Conservation (phyloP, 129 eudicot genomes). For the Kitagawia praeruptora region DNA sequence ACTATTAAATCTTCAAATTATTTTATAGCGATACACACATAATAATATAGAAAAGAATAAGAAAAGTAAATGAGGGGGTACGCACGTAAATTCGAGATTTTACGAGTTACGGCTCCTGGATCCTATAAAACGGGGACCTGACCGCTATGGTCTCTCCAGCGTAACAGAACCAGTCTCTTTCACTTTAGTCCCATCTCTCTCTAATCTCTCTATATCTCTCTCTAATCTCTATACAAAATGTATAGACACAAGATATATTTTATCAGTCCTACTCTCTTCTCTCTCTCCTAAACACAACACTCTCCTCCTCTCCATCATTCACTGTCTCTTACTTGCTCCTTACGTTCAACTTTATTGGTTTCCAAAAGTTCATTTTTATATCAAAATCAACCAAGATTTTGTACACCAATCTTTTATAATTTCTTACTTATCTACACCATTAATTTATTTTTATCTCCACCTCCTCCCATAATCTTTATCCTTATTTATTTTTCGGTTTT, state of each 20-base stretch:
- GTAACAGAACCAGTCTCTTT: slow-evolving; percentile 13
- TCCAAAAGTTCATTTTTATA: no score
- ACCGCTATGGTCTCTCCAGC: slow-evolving; percentile 25
- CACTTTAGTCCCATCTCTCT: background rate
- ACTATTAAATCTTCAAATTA: no score
- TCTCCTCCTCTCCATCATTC: background rate
- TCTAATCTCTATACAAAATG: background rate
- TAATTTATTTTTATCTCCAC: background rate
- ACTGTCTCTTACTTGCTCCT: background rate
- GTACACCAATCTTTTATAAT: background rate
- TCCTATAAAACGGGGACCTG: slow-evolving; percentile 61
- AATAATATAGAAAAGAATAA: background rate
- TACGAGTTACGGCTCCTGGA: slow-evolving; percentile 33
- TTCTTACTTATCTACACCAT: background rate
- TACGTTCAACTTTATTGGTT: background rate
- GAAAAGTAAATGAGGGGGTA: background rate
- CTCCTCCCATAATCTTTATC: background rate
- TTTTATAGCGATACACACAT: no score
- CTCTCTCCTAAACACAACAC: background rate
- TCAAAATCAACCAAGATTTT: background rate
- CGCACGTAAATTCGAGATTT: background rate
- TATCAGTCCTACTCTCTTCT: slow-evolving; percentile 5
- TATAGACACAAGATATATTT: background rate
- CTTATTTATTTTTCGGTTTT: background rate
- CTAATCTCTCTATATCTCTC: no score